Evolutionary conservation across 2,329 filamentous ascomycete species (phyloP).

Genomic region (Cladophialophora exuberans): DNA sequence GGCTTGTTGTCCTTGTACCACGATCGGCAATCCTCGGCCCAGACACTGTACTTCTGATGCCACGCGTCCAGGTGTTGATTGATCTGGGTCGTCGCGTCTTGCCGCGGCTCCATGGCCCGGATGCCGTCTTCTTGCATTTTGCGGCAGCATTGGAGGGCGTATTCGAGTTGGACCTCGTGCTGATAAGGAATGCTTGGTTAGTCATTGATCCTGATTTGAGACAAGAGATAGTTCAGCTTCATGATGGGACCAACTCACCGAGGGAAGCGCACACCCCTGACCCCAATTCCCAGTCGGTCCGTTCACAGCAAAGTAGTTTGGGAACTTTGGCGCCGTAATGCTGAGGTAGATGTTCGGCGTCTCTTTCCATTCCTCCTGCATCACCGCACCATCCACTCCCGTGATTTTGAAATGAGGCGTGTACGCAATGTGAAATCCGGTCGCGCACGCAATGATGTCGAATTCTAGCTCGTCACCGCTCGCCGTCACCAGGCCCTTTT

Average conservation of each 20-base stretch:
- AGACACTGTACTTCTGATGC: slow-evolving; percentile 33
- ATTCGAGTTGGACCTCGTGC: slow-evolving; percentile 28
- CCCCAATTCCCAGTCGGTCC: slow-evolving; percentile 37
- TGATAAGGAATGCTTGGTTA: neutral
- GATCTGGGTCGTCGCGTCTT: slow-evolving; percentile 26
- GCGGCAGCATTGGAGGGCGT: slow-evolving; percentile 36
- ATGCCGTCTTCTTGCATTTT: slow-evolving; percentile 39
- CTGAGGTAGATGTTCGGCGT: slow-evolving; percentile 52
- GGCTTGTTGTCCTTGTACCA: slow-evolving; percentile 36
- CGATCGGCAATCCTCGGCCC: slow-evolving; percentile 34
- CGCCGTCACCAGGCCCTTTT: slow-evolving; percentile 44
- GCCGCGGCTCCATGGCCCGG: slow-evolving; percentile 34
- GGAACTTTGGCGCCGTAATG: slow-evolving; percentile 50
- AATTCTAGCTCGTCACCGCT: slow-evolving; percentile 41
- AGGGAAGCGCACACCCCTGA: slow-evolving; percentile 36
- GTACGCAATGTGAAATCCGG: slow-evolving; percentile 42
- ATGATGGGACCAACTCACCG: slow-evolving; percentile 4
- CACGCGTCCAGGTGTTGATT: slow-evolving; percentile 31
- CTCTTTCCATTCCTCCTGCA: slow-evolving; percentile 44
- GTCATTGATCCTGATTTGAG: neutral
- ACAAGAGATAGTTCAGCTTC: neutral
- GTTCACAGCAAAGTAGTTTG: slow-evolving; percentile 42
- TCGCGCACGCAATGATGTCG: slow-evolving; percentile 43
- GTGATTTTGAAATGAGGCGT: slow-evolving; percentile 40
- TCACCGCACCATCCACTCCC: slow-evolving; percentile 33